These are phyloP conservation scores for Kingdonia uniflora DNA, from an alignment of 164 flowering plant species.

Conservation along the genomic window DNA sequence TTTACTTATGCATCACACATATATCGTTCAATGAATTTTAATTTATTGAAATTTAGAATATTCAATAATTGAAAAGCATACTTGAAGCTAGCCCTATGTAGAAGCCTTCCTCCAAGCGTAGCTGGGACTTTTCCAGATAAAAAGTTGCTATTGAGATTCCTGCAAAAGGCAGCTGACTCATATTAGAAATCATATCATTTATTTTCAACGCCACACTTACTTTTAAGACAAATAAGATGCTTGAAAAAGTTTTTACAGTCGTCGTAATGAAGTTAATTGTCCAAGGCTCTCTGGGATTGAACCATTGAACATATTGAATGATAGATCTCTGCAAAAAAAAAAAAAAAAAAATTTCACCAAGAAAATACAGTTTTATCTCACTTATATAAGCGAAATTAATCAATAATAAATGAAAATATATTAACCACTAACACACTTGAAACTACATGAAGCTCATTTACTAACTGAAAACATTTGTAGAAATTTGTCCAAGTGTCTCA, in stretches of 20 bases:
- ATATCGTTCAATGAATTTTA: too few relatives aligned
- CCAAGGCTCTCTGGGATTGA: conserved; percentile 94
- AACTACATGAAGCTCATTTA: too few relatives aligned
- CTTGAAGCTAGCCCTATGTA: conserved; percentile 98
- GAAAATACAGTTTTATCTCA: too few relatives aligned
- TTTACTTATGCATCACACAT: too few relatives aligned
- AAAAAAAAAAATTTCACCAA: too few relatives aligned
- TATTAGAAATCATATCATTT: conserved; percentile 5
- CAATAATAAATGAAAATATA: too few relatives aligned
- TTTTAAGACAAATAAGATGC: background rate
- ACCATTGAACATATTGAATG: conserved; percentile 81
- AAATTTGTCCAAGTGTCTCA: too few relatives aligned
- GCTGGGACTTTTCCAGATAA: conserved; percentile 85
- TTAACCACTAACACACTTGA: too few relatives aligned
- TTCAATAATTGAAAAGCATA: conserved; percentile 20
- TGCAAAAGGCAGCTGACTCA: conserved; percentile 24
- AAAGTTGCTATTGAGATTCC: conserved; percentile 86
- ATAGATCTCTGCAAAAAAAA: conserved; percentile 66
- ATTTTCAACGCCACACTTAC: background rate
- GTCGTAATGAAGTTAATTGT: conserved; percentile 50
- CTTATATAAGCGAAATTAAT: too few relatives aligned
- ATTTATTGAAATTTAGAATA: too few relatives aligned
- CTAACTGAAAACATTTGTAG: too few relatives aligned
- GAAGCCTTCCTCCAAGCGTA: conserved; percentile 75
- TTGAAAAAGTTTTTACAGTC: conserved; percentile 46